Evolutionary conservation across 805 yeast species (phyloP).

Genomic region (Pichia paraexigua): DNA sequence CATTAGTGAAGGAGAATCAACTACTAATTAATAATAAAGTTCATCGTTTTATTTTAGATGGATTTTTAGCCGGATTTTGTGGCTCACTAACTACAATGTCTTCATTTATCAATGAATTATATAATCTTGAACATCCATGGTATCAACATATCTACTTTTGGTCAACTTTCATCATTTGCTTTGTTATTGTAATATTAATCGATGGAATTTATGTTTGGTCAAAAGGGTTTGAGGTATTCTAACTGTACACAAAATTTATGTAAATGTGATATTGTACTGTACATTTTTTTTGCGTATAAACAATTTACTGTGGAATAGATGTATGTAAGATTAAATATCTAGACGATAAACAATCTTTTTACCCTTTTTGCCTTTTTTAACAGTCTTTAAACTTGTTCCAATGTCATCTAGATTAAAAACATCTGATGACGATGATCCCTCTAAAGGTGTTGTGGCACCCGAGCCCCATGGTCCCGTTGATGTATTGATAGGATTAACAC

Average conservation of each 20-base stretch:
- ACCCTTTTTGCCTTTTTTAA: slow-evolving; percentile 39
- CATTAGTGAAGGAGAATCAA: slow-evolving; percentile 2
- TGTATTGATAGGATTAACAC: slow-evolving; percentile 45
- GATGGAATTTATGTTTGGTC: slow-evolving; percentile 73
- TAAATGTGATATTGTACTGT: neutral
- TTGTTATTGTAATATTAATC: slow-evolving; percentile 43
- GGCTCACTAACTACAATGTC: slow-evolving; percentile 44
- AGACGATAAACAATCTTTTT: slow-evolving; percentile 46
- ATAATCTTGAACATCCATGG: slow-evolving; percentile 18
- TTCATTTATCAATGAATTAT: slow-evolving; percentile 67
- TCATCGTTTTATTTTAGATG: slow-evolving; percentile 18
- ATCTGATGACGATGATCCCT: slow-evolving; percentile 8
- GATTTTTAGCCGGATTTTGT: slow-evolving; percentile 23
- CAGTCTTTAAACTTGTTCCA: slow-evolving; percentile 13
- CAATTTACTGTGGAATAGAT: neutral
- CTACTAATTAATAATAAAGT: slow-evolving; percentile 11
- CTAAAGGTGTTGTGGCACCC: neutral
- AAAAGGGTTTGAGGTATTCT: slow-evolving; percentile 27
- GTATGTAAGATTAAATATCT: slow-evolving; percentile 24
- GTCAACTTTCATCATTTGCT: slow-evolving; percentile 40
- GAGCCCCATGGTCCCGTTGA: slow-evolving; percentile 28
- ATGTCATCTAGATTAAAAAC: slow-evolving; percentile 18
- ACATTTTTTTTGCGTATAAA: neutral
- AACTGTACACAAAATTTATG: neutral
- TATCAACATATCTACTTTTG: slow-evolving; percentile 43